Conservation (phyloP, 2,329 filamentous ascomycete species). For the Exophiala sideris region DNA sequence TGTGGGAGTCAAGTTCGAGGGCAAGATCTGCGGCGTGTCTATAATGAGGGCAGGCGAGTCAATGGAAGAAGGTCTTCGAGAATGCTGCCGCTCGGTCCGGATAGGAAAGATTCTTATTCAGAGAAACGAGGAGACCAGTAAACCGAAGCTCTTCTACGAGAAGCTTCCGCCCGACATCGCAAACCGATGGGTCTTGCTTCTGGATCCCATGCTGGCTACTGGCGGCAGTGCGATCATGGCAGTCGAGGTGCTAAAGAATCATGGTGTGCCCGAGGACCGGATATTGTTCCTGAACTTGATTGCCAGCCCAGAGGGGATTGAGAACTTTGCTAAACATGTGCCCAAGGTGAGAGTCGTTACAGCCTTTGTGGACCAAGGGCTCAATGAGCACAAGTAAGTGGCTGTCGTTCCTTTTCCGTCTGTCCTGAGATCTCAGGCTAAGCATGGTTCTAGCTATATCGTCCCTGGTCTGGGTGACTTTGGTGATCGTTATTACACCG, state of each 20-base stretch:
- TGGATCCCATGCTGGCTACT: conserved; percentile 99
- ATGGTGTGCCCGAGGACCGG: conserved; percentile 88
- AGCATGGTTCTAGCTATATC: conserved; percentile 32
- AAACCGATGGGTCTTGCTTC: conserved; percentile 83
- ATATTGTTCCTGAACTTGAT: conserved; percentile 97
- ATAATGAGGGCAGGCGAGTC: conserved; percentile 98
- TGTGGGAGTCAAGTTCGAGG: conserved; percentile 88
- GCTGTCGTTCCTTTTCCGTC: not conserved
- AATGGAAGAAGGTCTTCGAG: conserved; percentile 94
- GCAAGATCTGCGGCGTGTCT: conserved; percentile 96
- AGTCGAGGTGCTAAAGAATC: conserved; percentile 83
- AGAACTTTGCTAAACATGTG: conserved; percentile 83
- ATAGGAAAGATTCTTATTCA: conserved; percentile 99
- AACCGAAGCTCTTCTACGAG: conserved; percentile 94
- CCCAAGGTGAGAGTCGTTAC: conserved; percentile 89
- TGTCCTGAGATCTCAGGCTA: not conserved
- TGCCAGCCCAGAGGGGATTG: conserved; percentile 89
- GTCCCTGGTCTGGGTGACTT: conserved; percentile 38
- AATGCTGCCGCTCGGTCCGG: conserved; percentile 95
- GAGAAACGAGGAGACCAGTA: conserved; percentile 87
- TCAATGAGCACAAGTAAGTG: conserved; percentile 93
- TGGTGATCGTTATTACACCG: conserved; percentile 33
- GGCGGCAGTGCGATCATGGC: conserved; percentile 96
- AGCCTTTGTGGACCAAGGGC: conserved; percentile 91
- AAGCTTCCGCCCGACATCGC: conserved; percentile 94